phyloP scores from a whole-genome alignment of 2,329 filamentous ascomycete species.

The Lachnellula cervina region DNA sequence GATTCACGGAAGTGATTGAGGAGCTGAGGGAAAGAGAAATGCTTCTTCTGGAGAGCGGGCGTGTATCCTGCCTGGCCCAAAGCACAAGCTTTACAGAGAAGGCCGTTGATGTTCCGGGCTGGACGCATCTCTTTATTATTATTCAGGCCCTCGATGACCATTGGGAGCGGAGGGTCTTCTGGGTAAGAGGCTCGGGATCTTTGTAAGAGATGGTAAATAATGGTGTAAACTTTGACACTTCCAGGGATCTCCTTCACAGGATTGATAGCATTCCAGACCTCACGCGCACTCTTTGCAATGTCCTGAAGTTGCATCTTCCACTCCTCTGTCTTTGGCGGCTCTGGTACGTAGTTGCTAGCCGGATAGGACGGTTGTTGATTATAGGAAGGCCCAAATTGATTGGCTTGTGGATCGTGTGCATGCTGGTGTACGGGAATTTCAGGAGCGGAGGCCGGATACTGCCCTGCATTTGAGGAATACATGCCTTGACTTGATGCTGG shows the following conservation, averaged over 20 bases:
- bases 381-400: constrained; percentile 20
- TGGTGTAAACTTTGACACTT: constrained; percentile 56
- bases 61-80: constrained; percentile 27
- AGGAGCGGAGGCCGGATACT: constrained; percentile 18
- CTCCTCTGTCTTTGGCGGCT: constrained; percentile 36
- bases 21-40: constrained; percentile 55
- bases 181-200: constrained; percentile 54
- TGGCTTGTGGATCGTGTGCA: constrained; percentile 15
- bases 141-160: constrained; percentile 56
- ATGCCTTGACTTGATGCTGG: constrained; percentile 13
- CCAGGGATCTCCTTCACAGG: constrained; percentile 57
- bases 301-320: constrained; percentile 47
- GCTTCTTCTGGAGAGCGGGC: constrained; percentile 32
- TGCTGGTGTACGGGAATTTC: constrained; percentile 17
- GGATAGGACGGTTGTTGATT: constrained; percentile 24
- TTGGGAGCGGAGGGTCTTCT: constrained; percentile 50
- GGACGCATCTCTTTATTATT: constrained; percentile 53
- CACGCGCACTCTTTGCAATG: constrained; percentile 50
- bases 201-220: constrained; percentile 58
- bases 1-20: constrained; percentile 52
- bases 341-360: constrained; percentile 21
- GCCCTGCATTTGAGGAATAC: constrained; percentile 18
- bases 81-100: constrained; percentile 52
- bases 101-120: constrained; percentile 48
- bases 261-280: constrained; percentile 58